Evolutionary conservation across 108 stramenopile genomes (phyloP), one percentile per base, ranked within the genome.

Genomic region (Conticribra guillardii): DNA sequence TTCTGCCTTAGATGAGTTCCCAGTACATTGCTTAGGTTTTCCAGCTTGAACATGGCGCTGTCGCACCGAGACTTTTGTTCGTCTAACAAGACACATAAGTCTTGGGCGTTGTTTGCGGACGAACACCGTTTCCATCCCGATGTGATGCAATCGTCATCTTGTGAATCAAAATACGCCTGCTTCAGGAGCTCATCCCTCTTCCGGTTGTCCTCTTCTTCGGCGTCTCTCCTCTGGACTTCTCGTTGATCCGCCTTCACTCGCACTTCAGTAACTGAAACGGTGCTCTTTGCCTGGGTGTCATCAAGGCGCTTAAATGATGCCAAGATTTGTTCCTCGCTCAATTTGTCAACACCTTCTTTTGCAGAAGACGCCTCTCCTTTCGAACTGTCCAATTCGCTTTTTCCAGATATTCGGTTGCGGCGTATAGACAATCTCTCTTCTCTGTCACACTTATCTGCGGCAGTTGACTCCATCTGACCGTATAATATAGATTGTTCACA

Each of bases 1-100:
- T 79, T 70, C 41, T 71, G 54, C 0, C 77, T 60, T 24, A 79
- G 56, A 41, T 71, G 64, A 18, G 69, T 66, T 19, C 69, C 64
- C 28, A 79, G 54, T 15, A 71, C 54, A 28, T 65, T 71, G 18
- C 77, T 30, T 15, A 79, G 31, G 3, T 61, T 27, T 15, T 79
- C 70, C 5, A 79, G 44, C 70, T 71, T 79, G 23, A 64, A 46
- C n/a, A 79, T 50, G 15, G 57, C 64, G 19, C 17, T 17, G n/a
- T 71, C 77, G 24, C 77, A 79, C 0, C 46, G 44, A 27, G 24
- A 32, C 27, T 71, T 59, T 50, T 79, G 77, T 11, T 60, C 71
- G 2, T 65, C 63, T 19, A 79, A 51, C 24, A 71, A 28, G 11
- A 46, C 65, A 23, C 18, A 60, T 21, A 79, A 64, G 27, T 79